Evolutionary conservation across 352 stramenopile species (phyloP).

Genomic region (Thalassiosira delicatula): DNA sequence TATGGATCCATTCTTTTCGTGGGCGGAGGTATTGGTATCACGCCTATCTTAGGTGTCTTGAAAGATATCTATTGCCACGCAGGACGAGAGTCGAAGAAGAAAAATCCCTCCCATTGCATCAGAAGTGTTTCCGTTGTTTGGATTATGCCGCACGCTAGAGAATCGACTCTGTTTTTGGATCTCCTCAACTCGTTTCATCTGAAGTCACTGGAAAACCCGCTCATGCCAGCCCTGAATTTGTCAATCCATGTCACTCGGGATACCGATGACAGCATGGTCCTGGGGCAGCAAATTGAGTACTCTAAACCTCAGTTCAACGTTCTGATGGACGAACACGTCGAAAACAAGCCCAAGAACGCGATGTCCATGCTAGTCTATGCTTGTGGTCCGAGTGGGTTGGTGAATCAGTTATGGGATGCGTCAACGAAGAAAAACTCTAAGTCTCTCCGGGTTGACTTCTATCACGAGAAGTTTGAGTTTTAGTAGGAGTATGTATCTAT

Average conservation of each 20-base stretch:
- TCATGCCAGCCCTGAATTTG: slow-evolving; percentile 25
- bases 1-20: slow-evolving; percentile 48
- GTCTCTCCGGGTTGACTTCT: slow-evolving; percentile 39
- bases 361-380: slow-evolving; percentile 49
- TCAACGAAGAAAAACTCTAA: slow-evolving; percentile 51
- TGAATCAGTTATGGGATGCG: slow-evolving; percentile 51
- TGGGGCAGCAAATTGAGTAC: slow-evolving; percentile 17
- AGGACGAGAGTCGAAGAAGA: not conserved
- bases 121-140: too few relatives aligned
- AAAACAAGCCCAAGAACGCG: slow-evolving; percentile 11
- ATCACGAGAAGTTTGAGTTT: slow-evolving; percentile 39
- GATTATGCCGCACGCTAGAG: too few relatives aligned
- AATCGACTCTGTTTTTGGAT: slow-evolving; percentile 45
- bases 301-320: slow-evolving; percentile 28
- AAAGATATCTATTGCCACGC: slow-evolving; percentile 43
- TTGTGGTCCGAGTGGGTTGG: slow-evolving; percentile 41
- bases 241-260: slow-evolving; percentile 40
- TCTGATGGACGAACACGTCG: slow-evolving; percentile 20
- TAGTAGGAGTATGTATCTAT: too few relatives aligned
- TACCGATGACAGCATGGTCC: slow-evolving; percentile 8
- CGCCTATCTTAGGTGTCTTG: slow-evolving; percentile 40
- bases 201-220: slow-evolving; percentile 21
- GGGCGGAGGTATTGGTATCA: slow-evolving; percentile 50
- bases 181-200: slow-evolving; percentile 20
- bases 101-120: too few relatives aligned